Evolutionary conservation across 2,329 filamentous ascomycete species (phyloP), one percentile per base, ranked within the genome.

Genomic region (Penicillium sp.): DNA sequence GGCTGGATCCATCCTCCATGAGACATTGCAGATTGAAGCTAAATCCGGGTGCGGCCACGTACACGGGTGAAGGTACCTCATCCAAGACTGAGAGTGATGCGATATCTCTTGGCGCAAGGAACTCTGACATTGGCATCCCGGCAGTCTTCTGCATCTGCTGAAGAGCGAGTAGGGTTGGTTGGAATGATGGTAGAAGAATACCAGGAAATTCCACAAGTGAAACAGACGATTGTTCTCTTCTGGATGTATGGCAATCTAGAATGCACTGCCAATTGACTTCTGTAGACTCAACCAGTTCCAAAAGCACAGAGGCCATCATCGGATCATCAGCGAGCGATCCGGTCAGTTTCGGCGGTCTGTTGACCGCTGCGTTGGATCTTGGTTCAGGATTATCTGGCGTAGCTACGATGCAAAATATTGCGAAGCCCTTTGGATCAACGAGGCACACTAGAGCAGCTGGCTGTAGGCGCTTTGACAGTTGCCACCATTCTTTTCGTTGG

Each of bases 171-270:
- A 84, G 65, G 0, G 76, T 81, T 17, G 77, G 76, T 17, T 72
- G 62, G 48, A 84, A 84, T 0, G 80, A 71, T 0, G 75, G 71
- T 2, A 82, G 63, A 2, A 84, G 58, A 3, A 84, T 64, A 0
- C 76, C 77, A 0, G 80, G 81, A 40, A 84, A 83, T 47, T 84
- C 81, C 1, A 84, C 69, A 1, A 84, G 65, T 3, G 56, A 54
- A 4, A 63, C 31, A 4, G 43, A 36, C 1, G 31, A 7, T 7
- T 23, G 5, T 6, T 26, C 27, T 7, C 33, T 17, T 5, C 18
- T 28, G n/a, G 32, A 15, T n/a, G 16, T 36, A 33, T 41, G 33
- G 23, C 46, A 52, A 13, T 51, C 45, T 8, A 57, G 45, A 21
- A 56, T 47, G 32, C 46, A 49, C 21, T 40, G 41, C 23, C 34